Evolutionary conservation across 306 rosid genomes (phyloP).

Genomic region (Castanea mollissima): DNA sequence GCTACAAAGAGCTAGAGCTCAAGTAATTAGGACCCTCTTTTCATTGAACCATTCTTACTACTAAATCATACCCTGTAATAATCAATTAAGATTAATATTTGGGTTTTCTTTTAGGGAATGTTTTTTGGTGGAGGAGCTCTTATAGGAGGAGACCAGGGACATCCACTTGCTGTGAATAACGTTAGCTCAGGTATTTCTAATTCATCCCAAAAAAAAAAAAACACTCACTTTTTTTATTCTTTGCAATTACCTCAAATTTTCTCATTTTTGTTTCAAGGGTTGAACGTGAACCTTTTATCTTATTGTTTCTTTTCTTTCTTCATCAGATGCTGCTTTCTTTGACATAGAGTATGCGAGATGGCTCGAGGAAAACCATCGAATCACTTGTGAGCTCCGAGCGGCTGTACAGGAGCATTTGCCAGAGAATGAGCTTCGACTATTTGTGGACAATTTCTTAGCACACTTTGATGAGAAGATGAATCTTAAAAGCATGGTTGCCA

Average conservation of each 20-base stretch:
- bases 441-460: slow-evolving; percentile 65
- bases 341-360: slow-evolving; percentile 84
- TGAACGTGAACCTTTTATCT: background rate
- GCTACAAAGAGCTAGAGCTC: slow-evolving; percentile 75
- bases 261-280: background rate
- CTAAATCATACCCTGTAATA: slow-evolving; percentile 1
- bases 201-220: background rate
- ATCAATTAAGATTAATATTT: slow-evolving; percentile 4
- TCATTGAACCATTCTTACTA: background rate
- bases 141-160: slow-evolving; percentile 75
- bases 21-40: slow-evolving; percentile 39
- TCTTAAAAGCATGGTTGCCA: slow-evolving; percentile 74
- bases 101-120: slow-evolving; percentile 54
- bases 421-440: slow-evolving; percentile 74
- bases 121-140: slow-evolving; percentile 63
- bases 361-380: slow-evolving; percentile 80
- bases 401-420: slow-evolving; percentile 80
- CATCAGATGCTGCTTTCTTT: slow-evolving; percentile 69
- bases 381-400: slow-evolving; percentile 79
- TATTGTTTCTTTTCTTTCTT: background rate
- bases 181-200: slow-evolving; percentile 55
- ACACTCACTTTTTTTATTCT: background rate
- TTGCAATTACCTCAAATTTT: background rate
- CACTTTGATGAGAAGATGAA: slow-evolving; percentile 67
- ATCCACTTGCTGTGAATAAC: slow-evolving; percentile 55